A percentile compares a stretch with the other conserved stretches of the same genome.
Conservation (phyloP, 2,329 filamentous ascomycete genomes). For the Fusarium neocosmosporiellum region DNA sequence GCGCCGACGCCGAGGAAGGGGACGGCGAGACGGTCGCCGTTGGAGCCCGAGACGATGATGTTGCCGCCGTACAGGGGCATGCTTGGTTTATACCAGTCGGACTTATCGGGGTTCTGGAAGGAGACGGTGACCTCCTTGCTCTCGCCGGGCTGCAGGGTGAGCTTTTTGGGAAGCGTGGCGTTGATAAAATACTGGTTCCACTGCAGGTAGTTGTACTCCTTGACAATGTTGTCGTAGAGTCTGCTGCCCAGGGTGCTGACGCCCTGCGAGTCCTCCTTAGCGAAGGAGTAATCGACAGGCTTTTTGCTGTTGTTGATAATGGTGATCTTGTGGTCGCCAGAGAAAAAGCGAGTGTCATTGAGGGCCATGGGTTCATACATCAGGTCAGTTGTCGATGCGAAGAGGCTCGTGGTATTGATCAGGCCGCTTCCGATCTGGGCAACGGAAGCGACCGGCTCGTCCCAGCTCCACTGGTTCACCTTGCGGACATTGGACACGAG, state of each 20-base stretch:
- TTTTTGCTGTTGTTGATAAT: conserved; percentile 14
- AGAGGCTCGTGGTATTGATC: conserved; percentile 47
- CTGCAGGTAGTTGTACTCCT: neutral
- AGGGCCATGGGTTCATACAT: conserved; percentile 54
- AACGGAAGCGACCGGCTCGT: neutral
- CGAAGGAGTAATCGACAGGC: conserved; percentile 8
- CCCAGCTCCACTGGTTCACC: neutral
- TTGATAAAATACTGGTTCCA: neutral
- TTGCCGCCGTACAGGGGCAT: conserved; percentile 20
- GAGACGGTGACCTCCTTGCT: conserved; percentile 5
- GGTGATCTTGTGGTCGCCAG: conserved; percentile 15
- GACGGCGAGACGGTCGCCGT: conserved; percentile 47
- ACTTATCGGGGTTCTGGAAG: neutral
- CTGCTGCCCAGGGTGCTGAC: neutral
- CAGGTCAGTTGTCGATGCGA: conserved; percentile 51
- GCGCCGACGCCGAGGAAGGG: conserved; percentile 35
- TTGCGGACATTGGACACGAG: neutral
- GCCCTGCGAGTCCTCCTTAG: conserved; percentile 2
- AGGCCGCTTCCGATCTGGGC: neutral
- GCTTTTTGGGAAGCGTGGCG: conserved; percentile 14
- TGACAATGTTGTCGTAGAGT: neutral
- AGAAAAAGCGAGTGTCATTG: conserved; percentile 58
- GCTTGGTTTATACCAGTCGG: neutral
- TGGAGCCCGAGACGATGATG: conserved; percentile 33
- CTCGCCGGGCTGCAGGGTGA: conserved; percentile 6